These are phyloP conservation scores for Kokia cookei DNA, from an alignment of 441 rosid genomes.

Conservation along the genomic window DNA sequence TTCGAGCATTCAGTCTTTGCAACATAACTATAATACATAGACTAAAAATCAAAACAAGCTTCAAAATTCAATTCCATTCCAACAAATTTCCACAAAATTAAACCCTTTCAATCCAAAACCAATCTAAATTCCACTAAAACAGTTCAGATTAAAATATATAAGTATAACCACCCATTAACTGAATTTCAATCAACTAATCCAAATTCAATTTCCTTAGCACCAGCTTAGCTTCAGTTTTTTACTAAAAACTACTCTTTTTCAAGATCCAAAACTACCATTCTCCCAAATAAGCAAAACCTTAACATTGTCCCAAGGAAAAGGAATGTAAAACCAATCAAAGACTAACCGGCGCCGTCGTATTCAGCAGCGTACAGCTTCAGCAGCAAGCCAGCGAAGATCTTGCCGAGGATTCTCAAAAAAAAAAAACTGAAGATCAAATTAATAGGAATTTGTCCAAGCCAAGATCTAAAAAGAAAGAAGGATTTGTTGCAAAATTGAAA, in stretches of 20 bases:
- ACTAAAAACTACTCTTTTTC: background rate
- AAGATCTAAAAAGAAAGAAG: background rate
- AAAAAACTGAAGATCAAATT: background rate
- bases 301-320: too few relatives aligned
- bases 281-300: background rate
- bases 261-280: background rate
- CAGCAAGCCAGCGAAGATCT: constrained; percentile 1
- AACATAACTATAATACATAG: background rate
- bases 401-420: background rate
- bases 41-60: background rate
- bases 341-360: background rate
- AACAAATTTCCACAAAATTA: background rate
- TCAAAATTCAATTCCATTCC: background rate
- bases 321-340: background rate
- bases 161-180: background rate
- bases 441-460: background rate
- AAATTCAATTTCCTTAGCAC: background rate
- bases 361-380: background rate
- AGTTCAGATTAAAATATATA: background rate
- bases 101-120: background rate
- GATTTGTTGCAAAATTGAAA: background rate
- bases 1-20: background rate
- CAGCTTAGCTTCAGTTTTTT: background rate
- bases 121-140: background rate
- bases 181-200: constrained; percentile 1